phyloP scores from a whole-genome alignment of 2,329 filamentous ascomycete species.

The Emmonsia crescens region DNA sequence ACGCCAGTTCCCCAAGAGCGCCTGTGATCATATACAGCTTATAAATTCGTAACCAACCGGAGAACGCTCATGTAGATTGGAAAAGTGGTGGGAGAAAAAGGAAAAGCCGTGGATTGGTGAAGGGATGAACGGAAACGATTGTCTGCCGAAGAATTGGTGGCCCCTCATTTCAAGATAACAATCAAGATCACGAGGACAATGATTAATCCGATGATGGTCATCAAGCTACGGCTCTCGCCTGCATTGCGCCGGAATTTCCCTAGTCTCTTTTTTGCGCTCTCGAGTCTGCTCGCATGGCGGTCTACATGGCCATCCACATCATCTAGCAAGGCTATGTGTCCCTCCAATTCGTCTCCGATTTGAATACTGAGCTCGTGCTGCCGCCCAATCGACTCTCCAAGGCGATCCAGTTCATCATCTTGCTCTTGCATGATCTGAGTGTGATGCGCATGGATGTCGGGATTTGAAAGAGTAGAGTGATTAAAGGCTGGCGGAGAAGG shows the following conservation, averaged over 20 bases:
- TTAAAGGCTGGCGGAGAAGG: slow-evolving; percentile 39
- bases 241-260: slow-evolving; percentile 62
- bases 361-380: slow-evolving; percentile 90
- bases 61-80: neutral
- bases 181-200: slow-evolving; percentile 74
- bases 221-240: slow-evolving; percentile 79
- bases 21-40: neutral
- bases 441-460: slow-evolving; percentile 81
- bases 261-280: slow-evolving; percentile 62
- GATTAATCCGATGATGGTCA: slow-evolving; percentile 68
- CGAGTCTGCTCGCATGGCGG: slow-evolving; percentile 64
- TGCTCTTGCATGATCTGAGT: slow-evolving; percentile 71
- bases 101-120: neutral
- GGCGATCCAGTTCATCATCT: slow-evolving; percentile 79
- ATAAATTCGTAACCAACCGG: slow-evolving; percentile 2
- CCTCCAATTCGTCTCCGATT: slow-evolving; percentile 91
- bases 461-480: slow-evolving; percentile 56
- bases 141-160: neutral
- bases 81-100: neutral
- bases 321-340: slow-evolving; percentile 78
- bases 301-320: slow-evolving; percentile 78
- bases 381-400: slow-evolving; percentile 76
- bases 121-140: neutral
- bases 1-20: neutral
- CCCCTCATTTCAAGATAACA: slow-evolving; percentile 59